These are phyloP conservation scores for Hypoxylon rickii DNA, from an alignment of 495 filamentous ascomycete genomes.

Conservation along the genomic window DNA sequence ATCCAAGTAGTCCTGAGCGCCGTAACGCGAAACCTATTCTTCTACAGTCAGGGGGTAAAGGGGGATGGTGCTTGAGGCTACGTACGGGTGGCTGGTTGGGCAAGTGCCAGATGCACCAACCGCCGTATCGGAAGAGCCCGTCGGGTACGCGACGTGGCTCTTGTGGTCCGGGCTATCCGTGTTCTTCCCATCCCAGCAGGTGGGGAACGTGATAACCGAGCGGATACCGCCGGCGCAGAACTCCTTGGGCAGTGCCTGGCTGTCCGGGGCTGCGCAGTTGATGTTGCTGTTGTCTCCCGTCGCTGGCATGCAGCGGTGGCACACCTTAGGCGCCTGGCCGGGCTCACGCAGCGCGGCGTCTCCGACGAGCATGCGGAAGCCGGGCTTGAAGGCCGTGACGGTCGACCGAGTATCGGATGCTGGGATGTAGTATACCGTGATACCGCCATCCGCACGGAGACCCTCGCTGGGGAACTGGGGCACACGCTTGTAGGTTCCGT, in stretches of 20 bases:
- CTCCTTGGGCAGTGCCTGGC: constrained; percentile 23
- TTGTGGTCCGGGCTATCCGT: constrained; percentile 63
- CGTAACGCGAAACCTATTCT: no score
- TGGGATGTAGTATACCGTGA: constrained; percentile 51
- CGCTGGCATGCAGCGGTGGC: constrained; percentile 38
- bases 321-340: constrained; percentile 35
- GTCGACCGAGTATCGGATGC: constrained; percentile 43
- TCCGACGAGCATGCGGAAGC: constrained; percentile 50
- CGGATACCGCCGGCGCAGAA: constrained; percentile 43
- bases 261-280: background rate
- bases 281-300: constrained; percentile 29
- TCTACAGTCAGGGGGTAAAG: no score
- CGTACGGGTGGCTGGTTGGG: constrained; percentile 43
- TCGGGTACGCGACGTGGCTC: constrained; percentile 55
- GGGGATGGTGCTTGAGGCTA: no score
- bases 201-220: constrained; percentile 47
- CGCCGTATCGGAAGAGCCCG: constrained; percentile 41
- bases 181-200: constrained; percentile 69
- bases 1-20: no score
- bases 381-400: constrained; percentile 47
- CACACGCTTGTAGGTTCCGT: constrained; percentile 46
- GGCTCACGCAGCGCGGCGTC: constrained; percentile 42
- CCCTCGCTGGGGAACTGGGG: constrained; percentile 45
- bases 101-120: constrained; percentile 35
- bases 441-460: constrained; percentile 42